A percentile compares a stretch with the other conserved stretches of the same genome.
Conservation (phyloP, 192 early-diverging fungal species). For the Entomortierella lignicola region DNA sequence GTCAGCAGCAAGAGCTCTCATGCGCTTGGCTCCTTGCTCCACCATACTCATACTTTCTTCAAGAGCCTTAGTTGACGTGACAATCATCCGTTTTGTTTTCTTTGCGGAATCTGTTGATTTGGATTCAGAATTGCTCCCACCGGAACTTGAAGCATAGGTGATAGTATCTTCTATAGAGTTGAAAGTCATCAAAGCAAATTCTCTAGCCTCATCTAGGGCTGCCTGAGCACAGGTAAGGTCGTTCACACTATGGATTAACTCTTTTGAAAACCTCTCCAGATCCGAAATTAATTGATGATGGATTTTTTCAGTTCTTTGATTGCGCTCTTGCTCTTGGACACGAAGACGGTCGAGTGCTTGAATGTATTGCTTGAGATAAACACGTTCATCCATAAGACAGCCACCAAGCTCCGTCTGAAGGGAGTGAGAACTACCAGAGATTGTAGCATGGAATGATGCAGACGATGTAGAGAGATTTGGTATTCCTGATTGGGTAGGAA, state of each 20-base stretch:
- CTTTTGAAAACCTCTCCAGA: conserved; percentile 19
- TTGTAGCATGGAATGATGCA: conserved; percentile 22
- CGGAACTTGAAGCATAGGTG: not conserved
- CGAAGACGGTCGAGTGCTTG: conserved; percentile 26
- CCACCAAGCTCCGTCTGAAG: conserved; percentile 17
- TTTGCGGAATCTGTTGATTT: not conserved
- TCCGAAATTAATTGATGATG: conserved; percentile 21
- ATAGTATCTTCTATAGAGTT: not conserved
- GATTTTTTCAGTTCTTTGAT: conserved; percentile 9
- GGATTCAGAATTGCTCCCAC: too few species aligned
- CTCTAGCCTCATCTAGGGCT: conserved; percentile 27
- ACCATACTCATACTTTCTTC: conserved; percentile 12
- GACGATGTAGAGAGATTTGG: not conserved
- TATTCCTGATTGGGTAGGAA: not conserved
- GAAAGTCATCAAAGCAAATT: conserved; percentile 18
- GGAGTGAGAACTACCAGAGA: conserved; percentile 35
- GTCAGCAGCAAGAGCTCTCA: conserved; percentile 24
- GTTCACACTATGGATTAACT: conserved; percentile 22
- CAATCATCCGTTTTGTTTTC: conserved; percentile 3
- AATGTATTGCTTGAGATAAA: conserved; percentile 40
- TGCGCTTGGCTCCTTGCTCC: conserved; percentile 16
- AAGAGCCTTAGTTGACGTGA: conserved; percentile 5
- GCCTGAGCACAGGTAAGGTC: conserved; percentile 37
- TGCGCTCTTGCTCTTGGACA: conserved; percentile 8
- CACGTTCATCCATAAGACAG: conserved; percentile 31